phyloP scores from a whole-genome alignment of 2,329 filamentous ascomycete genomes.

The Tetracladium maxilliforme region DNA sequence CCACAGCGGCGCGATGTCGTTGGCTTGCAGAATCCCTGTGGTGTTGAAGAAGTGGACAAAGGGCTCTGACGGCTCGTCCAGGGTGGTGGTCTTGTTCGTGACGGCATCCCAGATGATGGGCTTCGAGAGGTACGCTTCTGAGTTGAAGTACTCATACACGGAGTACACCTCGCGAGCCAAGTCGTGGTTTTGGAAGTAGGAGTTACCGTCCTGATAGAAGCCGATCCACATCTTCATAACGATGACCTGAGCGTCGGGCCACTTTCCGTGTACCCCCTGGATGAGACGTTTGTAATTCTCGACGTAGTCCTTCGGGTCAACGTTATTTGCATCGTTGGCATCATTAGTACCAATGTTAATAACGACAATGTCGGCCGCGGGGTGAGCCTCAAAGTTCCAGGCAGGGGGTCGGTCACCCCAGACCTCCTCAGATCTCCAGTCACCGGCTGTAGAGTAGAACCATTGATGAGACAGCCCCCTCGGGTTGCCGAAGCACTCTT shows the following conservation, averaged over 20 bases:
- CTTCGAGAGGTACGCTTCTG: constrained; percentile 21
- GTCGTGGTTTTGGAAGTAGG: constrained; percentile 27
- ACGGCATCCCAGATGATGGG: constrained; percentile 23
- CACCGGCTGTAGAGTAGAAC: no score
- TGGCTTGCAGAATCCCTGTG: constrained; percentile 43
- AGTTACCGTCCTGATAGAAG: constrained; percentile 34
- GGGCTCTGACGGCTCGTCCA: constrained; percentile 12
- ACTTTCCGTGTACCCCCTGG: constrained; percentile 28
- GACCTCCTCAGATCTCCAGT: constrained; percentile 7
- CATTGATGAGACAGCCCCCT: constrained; percentile 38
- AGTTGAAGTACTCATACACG: constrained; percentile 37
- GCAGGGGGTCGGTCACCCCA: constrained; percentile 23
- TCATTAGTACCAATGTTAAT: constrained; percentile 33
- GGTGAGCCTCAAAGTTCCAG: constrained; percentile 26
- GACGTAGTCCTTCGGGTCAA: constrained; percentile 20
- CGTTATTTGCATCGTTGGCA: constrained; percentile 23
- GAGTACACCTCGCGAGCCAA: constrained; percentile 33
- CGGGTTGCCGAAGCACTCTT: constrained; percentile 36
- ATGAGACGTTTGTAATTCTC: constrained; percentile 27
- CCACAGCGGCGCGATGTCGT: constrained; percentile 41
- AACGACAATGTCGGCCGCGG: constrained; percentile 26
- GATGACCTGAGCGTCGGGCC: constrained; percentile 27
- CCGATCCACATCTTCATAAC: constrained; percentile 37
- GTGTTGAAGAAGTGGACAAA: constrained; percentile 50
- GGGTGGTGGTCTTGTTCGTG: constrained; percentile 18